A percentile compares a stretch with the other conserved stretches of the same genome.
These are phyloP conservation scores for Metschnikowia lunata DNA, from an alignment of 805 yeast species.

Conservation along the genomic window DNA sequence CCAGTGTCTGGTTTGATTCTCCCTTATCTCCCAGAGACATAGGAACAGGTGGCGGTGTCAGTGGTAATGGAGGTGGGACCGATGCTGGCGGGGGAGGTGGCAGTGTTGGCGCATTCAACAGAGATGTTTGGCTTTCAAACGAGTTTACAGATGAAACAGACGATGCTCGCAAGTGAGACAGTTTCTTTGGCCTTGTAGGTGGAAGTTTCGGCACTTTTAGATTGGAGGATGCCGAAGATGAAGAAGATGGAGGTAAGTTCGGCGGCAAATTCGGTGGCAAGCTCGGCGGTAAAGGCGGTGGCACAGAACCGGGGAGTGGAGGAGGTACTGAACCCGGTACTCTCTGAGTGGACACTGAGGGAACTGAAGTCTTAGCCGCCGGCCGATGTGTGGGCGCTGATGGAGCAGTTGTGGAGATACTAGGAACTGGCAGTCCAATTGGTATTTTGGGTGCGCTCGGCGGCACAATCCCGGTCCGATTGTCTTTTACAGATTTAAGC, in stretches of 20 bases:
- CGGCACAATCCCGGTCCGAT: constrained; percentile 34
- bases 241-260: background rate
- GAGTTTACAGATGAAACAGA: constrained; percentile 21
- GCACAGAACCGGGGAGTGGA: constrained; percentile 19
- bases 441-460: constrained; percentile 39
- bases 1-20: constrained; percentile 3
- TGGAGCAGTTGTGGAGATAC: constrained; percentile 6
- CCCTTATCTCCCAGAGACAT: constrained; percentile 3
- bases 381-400: constrained; percentile 14
- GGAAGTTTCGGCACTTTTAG: constrained; percentile 32
- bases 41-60: constrained; percentile 14
- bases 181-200: constrained; percentile 38
- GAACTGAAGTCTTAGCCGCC: constrained; percentile 6
- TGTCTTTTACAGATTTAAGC: constrained; percentile 41
- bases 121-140: constrained; percentile 5
- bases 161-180: constrained; percentile 27
- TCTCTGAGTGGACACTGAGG: constrained; percentile 13
- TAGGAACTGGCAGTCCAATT: constrained; percentile 1
- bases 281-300: constrained; percentile 19
- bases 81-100: constrained; percentile 8
- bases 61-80: constrained; percentile 9
- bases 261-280: constrained; percentile 19
- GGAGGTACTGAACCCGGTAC: constrained; percentile 21
- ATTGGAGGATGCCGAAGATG: constrained; percentile 3
- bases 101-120: background rate